These are phyloP conservation scores for Schizochytrium sp. DNA, from an alignment of 108 stramenopile species.

Conservation along the genomic window DNA sequence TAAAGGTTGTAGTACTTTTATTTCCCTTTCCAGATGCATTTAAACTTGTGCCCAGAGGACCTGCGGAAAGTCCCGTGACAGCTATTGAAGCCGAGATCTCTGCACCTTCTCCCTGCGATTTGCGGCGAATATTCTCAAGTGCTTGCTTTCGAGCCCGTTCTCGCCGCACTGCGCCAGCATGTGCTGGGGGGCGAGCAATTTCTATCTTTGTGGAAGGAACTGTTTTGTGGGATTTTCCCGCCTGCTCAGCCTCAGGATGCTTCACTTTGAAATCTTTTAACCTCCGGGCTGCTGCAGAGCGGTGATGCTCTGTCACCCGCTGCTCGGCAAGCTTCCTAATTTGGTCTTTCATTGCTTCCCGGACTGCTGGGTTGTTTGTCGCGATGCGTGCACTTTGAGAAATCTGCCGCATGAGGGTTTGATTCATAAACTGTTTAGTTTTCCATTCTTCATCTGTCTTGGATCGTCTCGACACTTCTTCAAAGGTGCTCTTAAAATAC, in stretches of 20 bases:
- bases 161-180: background rate
- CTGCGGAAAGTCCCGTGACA: too few relatives aligned
- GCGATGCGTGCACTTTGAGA: background rate
- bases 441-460: background rate
- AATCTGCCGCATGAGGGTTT: conserved; percentile 12
- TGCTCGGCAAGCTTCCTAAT: conserved; percentile 1
- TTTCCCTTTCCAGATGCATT: too few relatives aligned
- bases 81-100: too few relatives aligned
- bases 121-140: conserved; percentile 10
- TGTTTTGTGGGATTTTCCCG: background rate
- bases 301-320: conserved; percentile 23
- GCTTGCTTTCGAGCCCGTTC: conserved; percentile 18
- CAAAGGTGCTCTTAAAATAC: conserved; percentile 48
- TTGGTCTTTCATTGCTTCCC: background rate
- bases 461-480: conserved; percentile 21
- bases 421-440: conserved; percentile 9
- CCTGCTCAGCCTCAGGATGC: background rate
- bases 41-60: too few relatives aligned
- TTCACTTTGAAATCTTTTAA: background rate
- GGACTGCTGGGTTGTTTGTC: background rate
- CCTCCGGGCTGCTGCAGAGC: background rate
- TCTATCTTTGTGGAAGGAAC: background rate
- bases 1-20: background rate
- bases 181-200: background rate
- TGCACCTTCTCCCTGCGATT: background rate